These are phyloP conservation scores for Nigrospora oryzae DNA, from an alignment of 2,329 filamentous ascomycete species.

Conservation along the genomic window DNA sequence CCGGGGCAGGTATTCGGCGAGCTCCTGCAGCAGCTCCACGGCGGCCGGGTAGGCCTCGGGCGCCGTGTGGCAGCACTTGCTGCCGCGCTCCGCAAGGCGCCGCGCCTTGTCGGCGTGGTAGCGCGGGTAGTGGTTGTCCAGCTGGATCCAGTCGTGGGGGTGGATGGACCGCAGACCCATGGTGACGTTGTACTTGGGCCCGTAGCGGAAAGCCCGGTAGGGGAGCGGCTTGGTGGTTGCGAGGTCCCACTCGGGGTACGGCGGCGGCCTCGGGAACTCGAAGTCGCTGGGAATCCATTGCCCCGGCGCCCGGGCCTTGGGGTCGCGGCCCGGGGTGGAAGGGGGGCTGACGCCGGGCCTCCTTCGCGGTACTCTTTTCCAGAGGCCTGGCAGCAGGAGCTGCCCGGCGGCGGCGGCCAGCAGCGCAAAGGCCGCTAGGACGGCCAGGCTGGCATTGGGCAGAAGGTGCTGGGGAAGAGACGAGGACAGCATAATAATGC, in stretches of 20 bases:
- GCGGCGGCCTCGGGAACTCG: slow-evolving; percentile 46
- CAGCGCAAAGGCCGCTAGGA: too few species aligned
- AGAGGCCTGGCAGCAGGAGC: too few species aligned
- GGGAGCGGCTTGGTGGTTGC: slow-evolving; percentile 62
- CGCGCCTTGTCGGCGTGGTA: slow-evolving; percentile 65
- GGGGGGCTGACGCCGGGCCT: too few species aligned
- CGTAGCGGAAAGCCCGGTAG: slow-evolving; percentile 71
- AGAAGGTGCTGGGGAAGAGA: too few species aligned
- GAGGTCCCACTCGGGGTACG: slow-evolving; percentile 63
- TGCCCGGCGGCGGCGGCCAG: too few species aligned
- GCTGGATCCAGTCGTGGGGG: slow-evolving; percentile 73
- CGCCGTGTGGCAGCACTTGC: slow-evolving; percentile 60
- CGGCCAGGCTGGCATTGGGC: too few species aligned
- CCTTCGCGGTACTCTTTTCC: too few species aligned
- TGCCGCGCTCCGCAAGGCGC: slow-evolving; percentile 58
- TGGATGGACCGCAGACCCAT: slow-evolving; percentile 68
- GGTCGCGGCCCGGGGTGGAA: too few species aligned
- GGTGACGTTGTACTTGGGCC: slow-evolving; percentile 67
- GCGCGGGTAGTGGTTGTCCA: slow-evolving; percentile 69
- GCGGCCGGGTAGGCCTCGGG: slow-evolving; percentile 65
- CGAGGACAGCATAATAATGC: too few species aligned
- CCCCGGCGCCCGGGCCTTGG: slow-evolving; percentile 9
- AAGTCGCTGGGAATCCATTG: slow-evolving; percentile 53
- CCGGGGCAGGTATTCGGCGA: slow-evolving; percentile 61
- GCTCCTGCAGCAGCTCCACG: slow-evolving; percentile 67